Evolutionary conservation across 345 rosid genomes (phyloP), one percentile per base, ranked within the genome.

Genomic region (Populus nigra): DNA sequence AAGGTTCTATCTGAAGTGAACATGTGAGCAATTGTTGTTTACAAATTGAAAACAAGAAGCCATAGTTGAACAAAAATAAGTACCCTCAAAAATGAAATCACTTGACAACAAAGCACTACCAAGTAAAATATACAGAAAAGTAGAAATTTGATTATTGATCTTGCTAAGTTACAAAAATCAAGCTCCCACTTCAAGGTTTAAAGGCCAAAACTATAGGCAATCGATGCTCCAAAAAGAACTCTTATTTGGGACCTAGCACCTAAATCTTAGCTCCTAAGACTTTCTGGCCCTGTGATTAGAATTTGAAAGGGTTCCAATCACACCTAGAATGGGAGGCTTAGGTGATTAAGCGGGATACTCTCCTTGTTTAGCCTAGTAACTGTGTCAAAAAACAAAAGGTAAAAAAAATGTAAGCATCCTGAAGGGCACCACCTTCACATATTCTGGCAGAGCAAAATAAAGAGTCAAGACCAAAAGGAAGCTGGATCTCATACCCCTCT

Each of bases 1-100:
- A 73, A 73, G 73, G 63, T 15, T 33, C 11, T 25, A 79, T 61
- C 53, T 68, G 36, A 72, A 47, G 57, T 72, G 55, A 72, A 75
- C 23, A 29, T 36, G 67, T 13, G 65, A 45, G 31, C 43, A n/a
- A 49, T 43, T 65, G 31, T 43, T 47, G 27, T 16, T 53, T 53
- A 18, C 3, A 13, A 13, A 59, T 49, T 29, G 5, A 3, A 31
- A 20, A 31, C 39, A 12, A 4, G 23, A 18, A 66, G 39, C 31
- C 69, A 17, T 35, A 33, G 41, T 2, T 17, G 23, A 66, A 66
- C n/a, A 66, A 66, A 35, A 31, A 9, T 39, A 18, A 66, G 33
- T 20, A 15, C 8, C 35, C 73, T 45, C 35, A 23, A 29, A 45
- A 27, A 27, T 47, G 22, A 45, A 70, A 70, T 5, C 22, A 16